These are phyloP conservation scores for Endoconidiophora laricicola DNA, from an alignment of 2,329 filamentous ascomycete genomes.

Conservation along the genomic window DNA sequence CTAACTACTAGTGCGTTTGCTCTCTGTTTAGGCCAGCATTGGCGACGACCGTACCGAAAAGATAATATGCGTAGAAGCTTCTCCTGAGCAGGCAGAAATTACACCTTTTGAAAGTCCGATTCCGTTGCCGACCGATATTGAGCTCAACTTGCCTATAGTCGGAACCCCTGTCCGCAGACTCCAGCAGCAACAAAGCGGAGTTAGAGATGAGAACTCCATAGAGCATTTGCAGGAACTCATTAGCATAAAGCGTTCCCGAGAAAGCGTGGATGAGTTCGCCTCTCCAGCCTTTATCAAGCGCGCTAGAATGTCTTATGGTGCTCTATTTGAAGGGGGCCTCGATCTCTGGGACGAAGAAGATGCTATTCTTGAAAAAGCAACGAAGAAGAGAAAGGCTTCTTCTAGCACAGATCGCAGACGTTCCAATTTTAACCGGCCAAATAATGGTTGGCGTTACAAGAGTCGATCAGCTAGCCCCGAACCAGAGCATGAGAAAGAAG, in stretches of 20 bases:
- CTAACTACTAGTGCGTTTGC: neutral
- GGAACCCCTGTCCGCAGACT: slow-evolving; percentile 12
- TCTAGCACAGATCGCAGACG: slow-evolving; percentile 19
- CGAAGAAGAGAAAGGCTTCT: slow-evolving; percentile 36
- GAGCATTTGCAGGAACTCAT: neutral
- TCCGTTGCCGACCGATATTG: slow-evolving; percentile 5
- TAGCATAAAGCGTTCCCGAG: slow-evolving; percentile 15
- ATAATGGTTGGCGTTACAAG: slow-evolving; percentile 56
- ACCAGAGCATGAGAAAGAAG: slow-evolving; percentile 17
- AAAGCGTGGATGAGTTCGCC: slow-evolving; percentile 39
- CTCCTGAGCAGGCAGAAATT: slow-evolving; percentile 15
- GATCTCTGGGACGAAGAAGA: slow-evolving; percentile 54
- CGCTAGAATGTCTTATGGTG: slow-evolving; percentile 50
- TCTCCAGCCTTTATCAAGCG: slow-evolving; percentile 71
- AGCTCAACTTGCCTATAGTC: slow-evolving; percentile 12
- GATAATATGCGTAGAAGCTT: slow-evolving; percentile 34
- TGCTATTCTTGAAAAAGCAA: slow-evolving; percentile 21
- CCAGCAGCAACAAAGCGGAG: slow-evolving; percentile 2
- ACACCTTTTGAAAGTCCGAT: slow-evolving; percentile 14
- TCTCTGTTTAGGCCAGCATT: slow-evolving; percentile 3
- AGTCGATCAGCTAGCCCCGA: slow-evolving; percentile 58
- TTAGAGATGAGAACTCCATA: slow-evolving; percentile 1
- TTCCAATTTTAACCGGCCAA: slow-evolving; percentile 33
- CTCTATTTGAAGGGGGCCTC: slow-evolving; percentile 44
- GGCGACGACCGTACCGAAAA: slow-evolving; percentile 19